These are phyloP conservation scores for Sisymbrium irio DNA, from an alignment of 345 rosid genomes.

Conservation along the genomic window DNA sequence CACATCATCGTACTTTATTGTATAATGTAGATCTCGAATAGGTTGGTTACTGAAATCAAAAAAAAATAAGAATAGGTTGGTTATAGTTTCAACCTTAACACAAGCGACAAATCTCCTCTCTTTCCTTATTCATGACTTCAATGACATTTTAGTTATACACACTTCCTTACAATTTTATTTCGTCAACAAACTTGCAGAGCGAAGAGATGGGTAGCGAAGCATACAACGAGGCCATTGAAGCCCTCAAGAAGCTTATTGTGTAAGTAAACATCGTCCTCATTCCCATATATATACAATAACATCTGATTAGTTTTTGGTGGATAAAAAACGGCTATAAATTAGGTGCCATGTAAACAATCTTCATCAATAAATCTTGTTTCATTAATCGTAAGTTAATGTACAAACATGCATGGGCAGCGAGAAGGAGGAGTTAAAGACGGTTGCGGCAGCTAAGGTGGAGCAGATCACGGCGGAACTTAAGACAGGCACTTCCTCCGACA, in stretches of 20 bases:
- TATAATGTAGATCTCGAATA: slow-evolving; percentile 19
- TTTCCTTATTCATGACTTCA: not conserved
- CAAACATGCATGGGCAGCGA: slow-evolving; percentile 46
- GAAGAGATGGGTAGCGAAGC: slow-evolving; percentile 74
- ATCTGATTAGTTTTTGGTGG: not conserved
- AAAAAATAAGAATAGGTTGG: slow-evolving; percentile 31
- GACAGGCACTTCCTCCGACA: slow-evolving; percentile 42
- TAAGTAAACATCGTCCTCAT: slow-evolving; percentile 16
- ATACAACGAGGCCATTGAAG: slow-evolving; percentile 81
- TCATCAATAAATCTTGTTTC: not conserved
- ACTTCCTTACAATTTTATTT: not conserved
- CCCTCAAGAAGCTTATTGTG: slow-evolving; percentile 86
- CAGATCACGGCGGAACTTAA: slow-evolving; percentile 69
- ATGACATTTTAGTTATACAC: not conserved
- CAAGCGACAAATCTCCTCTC: slow-evolving; percentile 8
- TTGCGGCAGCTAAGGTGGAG: slow-evolving; percentile 74
- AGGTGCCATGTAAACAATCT: not conserved
- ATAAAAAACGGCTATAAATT: not conserved
- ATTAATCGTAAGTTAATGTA: not conserved
- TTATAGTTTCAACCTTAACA: slow-evolving; percentile 18
- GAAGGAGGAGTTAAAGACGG: slow-evolving; percentile 67
- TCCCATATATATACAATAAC: not conserved
- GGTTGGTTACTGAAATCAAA: too few relatives aligned
- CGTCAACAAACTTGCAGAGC: slow-evolving; percentile 45
- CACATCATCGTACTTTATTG: not conserved